Conservation (phyloP, 225 moss, liverwort and hornwort genomes). For the Neckera pumila region DNA sequence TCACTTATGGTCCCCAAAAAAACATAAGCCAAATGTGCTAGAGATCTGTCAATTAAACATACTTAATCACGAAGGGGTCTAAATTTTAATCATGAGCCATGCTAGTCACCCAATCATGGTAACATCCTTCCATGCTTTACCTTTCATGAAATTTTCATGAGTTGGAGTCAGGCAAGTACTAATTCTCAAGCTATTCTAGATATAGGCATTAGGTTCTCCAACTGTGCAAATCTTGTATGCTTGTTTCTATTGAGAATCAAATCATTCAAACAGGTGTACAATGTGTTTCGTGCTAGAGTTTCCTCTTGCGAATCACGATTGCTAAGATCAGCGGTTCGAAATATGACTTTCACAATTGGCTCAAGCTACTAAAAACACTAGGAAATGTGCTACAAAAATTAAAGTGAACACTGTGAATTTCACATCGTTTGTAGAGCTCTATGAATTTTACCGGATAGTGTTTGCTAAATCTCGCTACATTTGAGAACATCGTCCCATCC, state of each 20-base stretch:
- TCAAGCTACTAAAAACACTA: background rate
- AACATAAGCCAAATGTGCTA: background rate
- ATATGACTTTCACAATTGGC: background rate
- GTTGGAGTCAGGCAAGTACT: background rate
- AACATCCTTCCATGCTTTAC: background rate
- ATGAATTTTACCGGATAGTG: too few species aligned
- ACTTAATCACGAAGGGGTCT: background rate
- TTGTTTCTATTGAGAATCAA: background rate
- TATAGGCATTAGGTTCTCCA: background rate
- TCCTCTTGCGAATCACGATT: background rate
- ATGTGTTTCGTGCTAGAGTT: background rate
- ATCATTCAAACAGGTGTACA: background rate
- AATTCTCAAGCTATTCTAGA: background rate
- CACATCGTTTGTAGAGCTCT: background rate
- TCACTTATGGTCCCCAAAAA: background rate
- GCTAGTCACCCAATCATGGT: background rate
- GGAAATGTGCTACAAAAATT: background rate
- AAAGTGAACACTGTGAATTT: background rate
- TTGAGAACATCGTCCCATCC: background rate
- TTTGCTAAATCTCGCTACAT: background rate
- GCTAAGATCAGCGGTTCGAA: background rate
- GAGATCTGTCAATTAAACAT: background rate
- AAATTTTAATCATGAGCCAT: background rate
- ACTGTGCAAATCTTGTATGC: background rate
- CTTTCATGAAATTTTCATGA: background rate